A percentile compares a stretch with the other conserved stretches of the same genome.
These are phyloP conservation scores for Paulownia fortunei DNA, from an alignment of 257 asterid genomes.

Conservation along the genomic window DNA sequence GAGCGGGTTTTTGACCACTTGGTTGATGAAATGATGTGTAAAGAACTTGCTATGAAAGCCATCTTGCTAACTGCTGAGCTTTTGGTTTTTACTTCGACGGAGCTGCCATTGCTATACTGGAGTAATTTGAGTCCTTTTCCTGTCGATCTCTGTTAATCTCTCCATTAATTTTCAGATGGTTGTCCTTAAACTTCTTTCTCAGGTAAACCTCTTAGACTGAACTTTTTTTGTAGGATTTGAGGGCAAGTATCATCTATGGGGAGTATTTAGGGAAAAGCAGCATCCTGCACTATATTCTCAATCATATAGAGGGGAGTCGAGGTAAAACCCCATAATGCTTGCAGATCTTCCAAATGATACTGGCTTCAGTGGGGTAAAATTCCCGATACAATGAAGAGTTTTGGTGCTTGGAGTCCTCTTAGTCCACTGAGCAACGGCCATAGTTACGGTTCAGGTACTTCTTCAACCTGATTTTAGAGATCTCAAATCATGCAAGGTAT, in stretches of 20 bases:
- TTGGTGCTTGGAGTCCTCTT: slow-evolving; percentile 26
- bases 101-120: slow-evolving; percentile 62
- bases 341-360: neutral
- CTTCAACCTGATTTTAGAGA: slow-evolving; percentile 13
- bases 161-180: neutral
- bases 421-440: slow-evolving; percentile 33
- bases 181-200: slow-evolving; percentile 2
- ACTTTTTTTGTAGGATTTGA: slow-evolving; percentile 53
- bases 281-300: neutral
- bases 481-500: neutral
- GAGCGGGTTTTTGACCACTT: slow-evolving; percentile 53
- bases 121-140: slow-evolving; percentile 45
- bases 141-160: neutral
- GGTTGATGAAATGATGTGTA: slow-evolving; percentile 51
- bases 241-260: slow-evolving; percentile 71
- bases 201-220: neutral
- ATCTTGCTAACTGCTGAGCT: slow-evolving; percentile 64
- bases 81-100: slow-evolving; percentile 66
- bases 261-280: slow-evolving; percentile 59
- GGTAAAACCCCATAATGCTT: neutral
- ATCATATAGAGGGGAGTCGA: neutral
- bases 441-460: slow-evolving; percentile 27
- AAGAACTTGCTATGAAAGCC: slow-evolving; percentile 64
- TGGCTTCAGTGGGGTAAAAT: neutral
- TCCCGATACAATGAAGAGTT: neutral